phyloP scores from a whole-genome alignment of 2,329 filamentous ascomycete species.

The Diatrype stigma region DNA sequence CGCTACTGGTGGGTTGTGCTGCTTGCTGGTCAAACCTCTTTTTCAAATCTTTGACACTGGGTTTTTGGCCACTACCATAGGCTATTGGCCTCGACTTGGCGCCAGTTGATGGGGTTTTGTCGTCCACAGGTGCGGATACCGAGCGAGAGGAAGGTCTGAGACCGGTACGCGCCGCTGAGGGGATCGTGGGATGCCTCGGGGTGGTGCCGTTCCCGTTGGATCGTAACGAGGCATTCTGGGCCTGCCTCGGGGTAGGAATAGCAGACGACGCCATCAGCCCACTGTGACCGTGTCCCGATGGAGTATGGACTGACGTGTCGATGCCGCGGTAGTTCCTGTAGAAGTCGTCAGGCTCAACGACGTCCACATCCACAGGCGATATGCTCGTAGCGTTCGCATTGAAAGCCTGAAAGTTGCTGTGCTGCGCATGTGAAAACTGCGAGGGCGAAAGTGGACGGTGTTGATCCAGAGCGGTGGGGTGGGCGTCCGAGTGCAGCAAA shows the following conservation, averaged over 20 bases:
- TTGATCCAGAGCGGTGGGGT: slow-evolving; percentile 5
- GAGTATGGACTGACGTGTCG: slow-evolving; percentile 20
- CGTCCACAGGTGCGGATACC: slow-evolving; percentile 52
- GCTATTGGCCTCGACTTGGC: slow-evolving; percentile 24
- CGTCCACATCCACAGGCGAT: slow-evolving; percentile 37
- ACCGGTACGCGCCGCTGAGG: slow-evolving; percentile 35
- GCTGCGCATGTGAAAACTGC: slow-evolving; percentile 32
- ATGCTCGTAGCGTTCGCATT: slow-evolving; percentile 32
- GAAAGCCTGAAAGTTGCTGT: slow-evolving; percentile 33
- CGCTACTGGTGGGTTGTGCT: slow-evolving; percentile 16
- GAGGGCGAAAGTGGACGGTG: slow-evolving; percentile 12
- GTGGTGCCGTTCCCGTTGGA: slow-evolving; percentile 48
- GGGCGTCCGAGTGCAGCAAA: slow-evolving; percentile 1
- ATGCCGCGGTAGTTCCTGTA: slow-evolving; percentile 46
- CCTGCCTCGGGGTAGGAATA: slow-evolving; percentile 36
- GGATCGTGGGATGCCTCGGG: slow-evolving; percentile 42
- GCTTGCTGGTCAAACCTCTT: slow-evolving; percentile 70
- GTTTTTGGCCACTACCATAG: slow-evolving; percentile 37
- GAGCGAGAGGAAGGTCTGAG: slow-evolving; percentile 46
- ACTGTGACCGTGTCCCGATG: slow-evolving; percentile 24
- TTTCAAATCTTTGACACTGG: slow-evolving; percentile 77
- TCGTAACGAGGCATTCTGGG: slow-evolving; percentile 38
- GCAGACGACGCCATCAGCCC: slow-evolving; percentile 39
- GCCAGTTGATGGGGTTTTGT: slow-evolving; percentile 30
- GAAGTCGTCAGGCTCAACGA: slow-evolving; percentile 51